Evolutionary conservation across 1,284 basidiomycete species (phyloP).

Genomic region (Ganoderma boninense): DNA sequence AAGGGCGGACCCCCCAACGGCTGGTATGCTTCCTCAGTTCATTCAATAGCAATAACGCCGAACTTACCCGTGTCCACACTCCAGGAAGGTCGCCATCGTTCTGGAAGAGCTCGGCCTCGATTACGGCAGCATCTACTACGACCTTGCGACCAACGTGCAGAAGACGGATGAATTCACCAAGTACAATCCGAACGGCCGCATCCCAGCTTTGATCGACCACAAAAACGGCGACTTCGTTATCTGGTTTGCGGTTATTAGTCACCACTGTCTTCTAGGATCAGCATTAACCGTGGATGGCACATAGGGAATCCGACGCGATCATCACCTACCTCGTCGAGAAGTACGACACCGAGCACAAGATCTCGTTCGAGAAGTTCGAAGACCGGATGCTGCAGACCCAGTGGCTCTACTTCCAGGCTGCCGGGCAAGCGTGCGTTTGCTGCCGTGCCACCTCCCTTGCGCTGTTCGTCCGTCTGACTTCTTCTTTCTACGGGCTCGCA

Average conservation of each 20-base stretch:
- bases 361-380: slow-evolving; percentile 36
- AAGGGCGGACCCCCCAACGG: slow-evolving; percentile 1
- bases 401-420: slow-evolving; percentile 42
- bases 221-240: slow-evolving; percentile 40
- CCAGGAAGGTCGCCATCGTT: slow-evolving; percentile 36
- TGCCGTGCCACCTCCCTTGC: not conserved
- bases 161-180: slow-evolving; percentile 24
- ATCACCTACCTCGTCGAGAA: slow-evolving; percentile 43
- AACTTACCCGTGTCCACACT: not conserved
- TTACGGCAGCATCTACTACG: slow-evolving; percentile 39
- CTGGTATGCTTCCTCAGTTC: not conserved
- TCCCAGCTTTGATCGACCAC: slow-evolving; percentile 45
- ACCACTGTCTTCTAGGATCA: not conserved
- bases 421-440: slow-evolving; percentile 39
- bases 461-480: not conserved
- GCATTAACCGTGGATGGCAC: not conserved
- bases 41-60: too few relatives aligned
- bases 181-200: slow-evolving; percentile 31
- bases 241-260: slow-evolving; percentile 16
- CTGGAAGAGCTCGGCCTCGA: slow-evolving; percentile 40
- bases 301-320: slow-evolving; percentile 46
- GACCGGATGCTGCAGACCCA: slow-evolving; percentile 33
- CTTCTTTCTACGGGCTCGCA: not conserved
- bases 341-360: slow-evolving; percentile 45
- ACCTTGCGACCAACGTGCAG: slow-evolving; percentile 37